A percentile compares a stretch with the other conserved stretches of the same genome.
Evolutionary conservation across 2,329 filamentous ascomycete species (phyloP).

Genomic region (Colletotrichum sp.): DNA sequence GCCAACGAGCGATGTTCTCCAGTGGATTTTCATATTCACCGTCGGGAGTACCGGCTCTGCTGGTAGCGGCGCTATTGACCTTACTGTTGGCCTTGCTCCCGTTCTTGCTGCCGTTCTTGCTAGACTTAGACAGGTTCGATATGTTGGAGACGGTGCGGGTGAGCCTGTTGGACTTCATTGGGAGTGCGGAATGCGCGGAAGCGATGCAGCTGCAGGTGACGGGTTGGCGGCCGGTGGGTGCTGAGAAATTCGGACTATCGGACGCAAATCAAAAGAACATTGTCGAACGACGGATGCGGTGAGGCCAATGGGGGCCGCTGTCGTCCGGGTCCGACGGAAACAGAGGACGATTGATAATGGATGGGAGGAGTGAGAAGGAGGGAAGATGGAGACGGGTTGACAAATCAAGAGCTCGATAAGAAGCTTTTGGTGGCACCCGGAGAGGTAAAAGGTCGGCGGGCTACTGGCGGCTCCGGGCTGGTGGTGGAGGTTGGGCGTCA

Average conservation of each 20-base stretch:
- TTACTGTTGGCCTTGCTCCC: neutral
- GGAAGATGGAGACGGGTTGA: neutral
- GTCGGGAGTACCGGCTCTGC: constrained; percentile 27
- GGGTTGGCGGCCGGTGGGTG: neutral
- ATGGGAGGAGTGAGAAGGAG: neutral
- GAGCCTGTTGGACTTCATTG: constrained; percentile 6
- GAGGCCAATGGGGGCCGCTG: neutral
- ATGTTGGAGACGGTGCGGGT: constrained; percentile 5
- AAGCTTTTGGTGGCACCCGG: neutral
- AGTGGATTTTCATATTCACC: constrained; percentile 47
- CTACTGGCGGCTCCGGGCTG: neutral
- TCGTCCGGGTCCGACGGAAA: constrained; percentile 4
- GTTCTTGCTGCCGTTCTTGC: constrained; percentile 1
- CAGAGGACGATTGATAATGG: neutral
- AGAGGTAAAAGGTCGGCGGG: neutral
- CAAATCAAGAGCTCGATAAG: neutral
- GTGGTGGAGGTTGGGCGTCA: neutral
- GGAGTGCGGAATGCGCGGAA: constrained; percentile 5
- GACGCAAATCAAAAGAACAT: neutral
- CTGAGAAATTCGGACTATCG: neutral
- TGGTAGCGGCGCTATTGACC: constrained; percentile 27
- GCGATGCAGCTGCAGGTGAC: neutral
- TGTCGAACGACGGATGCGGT: neutral
- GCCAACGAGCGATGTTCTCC: constrained; percentile 48
- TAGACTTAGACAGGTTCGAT: neutral